Conservation (phyloP, 2,329 filamentous ascomycete species). For the Neospermospora avenae region DNA sequence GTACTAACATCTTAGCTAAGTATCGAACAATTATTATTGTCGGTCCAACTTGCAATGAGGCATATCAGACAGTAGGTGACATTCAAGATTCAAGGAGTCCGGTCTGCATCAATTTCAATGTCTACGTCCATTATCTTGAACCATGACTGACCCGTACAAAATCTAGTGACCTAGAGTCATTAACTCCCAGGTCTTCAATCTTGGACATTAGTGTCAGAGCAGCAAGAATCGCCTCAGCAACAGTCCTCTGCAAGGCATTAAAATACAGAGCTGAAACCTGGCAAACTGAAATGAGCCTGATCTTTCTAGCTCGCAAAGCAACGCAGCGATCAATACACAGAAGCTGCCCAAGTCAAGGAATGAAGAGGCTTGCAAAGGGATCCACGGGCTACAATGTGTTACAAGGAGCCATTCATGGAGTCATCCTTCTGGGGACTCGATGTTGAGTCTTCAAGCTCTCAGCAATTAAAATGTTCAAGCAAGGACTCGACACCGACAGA, state of each 20-base stretch:
- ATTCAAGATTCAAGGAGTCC: too few species aligned
- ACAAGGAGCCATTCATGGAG: conserved; percentile 50
- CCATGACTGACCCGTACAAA: too few species aligned
- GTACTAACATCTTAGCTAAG: too few species aligned
- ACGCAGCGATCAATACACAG: conserved; percentile 28
- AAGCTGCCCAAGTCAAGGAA: too few species aligned
- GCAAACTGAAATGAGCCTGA: conserved; percentile 66
- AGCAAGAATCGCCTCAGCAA: conserved; percentile 51
- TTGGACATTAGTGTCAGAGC: conserved; percentile 48
- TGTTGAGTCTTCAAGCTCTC: conserved; percentile 39
- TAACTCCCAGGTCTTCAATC: conserved; percentile 61
- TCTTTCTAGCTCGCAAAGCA: conserved; percentile 52
- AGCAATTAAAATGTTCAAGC: conserved; percentile 47
- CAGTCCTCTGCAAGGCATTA: conserved; percentile 55
- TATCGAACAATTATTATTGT: too few species aligned
- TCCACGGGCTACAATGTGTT: conserved; percentile 48
- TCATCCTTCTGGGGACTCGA: conserved; percentile 57
- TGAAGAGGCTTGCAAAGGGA: conserved; percentile 31
- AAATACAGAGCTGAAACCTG: conserved; percentile 51
- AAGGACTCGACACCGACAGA: conserved; percentile 25
- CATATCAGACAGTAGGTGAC: conserved; percentile 39
- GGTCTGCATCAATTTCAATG: too few species aligned
- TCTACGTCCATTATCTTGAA: too few species aligned
- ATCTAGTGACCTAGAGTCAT: conserved; percentile 52
- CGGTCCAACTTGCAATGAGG: too few species aligned